Base-by-base conservation (phyloP, 2,329 filamentous ascomycete species). In the Cladosporium sp. region DNA sequence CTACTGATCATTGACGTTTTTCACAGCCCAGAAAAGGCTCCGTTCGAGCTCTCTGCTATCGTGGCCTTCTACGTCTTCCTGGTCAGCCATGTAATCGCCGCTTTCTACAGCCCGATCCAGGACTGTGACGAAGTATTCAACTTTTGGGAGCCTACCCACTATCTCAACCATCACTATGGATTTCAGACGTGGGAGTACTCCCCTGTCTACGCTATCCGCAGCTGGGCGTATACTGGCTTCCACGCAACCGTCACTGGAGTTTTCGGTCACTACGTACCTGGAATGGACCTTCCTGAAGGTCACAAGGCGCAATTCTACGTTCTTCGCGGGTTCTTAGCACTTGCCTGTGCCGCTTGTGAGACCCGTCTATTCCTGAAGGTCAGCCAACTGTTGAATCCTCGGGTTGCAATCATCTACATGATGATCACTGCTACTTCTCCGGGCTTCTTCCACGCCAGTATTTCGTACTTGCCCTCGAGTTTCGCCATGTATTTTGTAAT, bases 81-180 rank as follows among this genome's bases (percentile, higher is more conserved):
- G 55, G 81, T 83, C 33, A 89, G 90, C 69, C 92, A 92, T 75
- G 70, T 90, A 21, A 73, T 94, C 26, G 91, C 94, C 7, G 95
- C 94, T 12, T 74, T 90, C 35, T 94, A 89, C 76, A 89, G 93
- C 1, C 95, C 95, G 0, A 97, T 99, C 70, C 93, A 97, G 77
- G 95, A 99, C 79, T 99, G 95, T 77, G 95, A 99, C 73, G 95
- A 99, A 81, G 94, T 94, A 12, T 99, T 96, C 85, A 99, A 99
- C 78, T 99, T 97, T 82, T 99, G 94, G 93, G 95, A 99, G 74
- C 94, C 95, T 0, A 88, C 93, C 0, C 95, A 99, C 79, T 99
- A 97, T 78, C 85, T 99, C 31, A 90, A 88, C 66, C 93, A 97
- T 81, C 91, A 92, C 72, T 94, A 96, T 75, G 95, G 94, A 46